Evolutionary conservation across 2,329 filamentous ascomycete species (phyloP), one percentile per base, ranked within the genome.

Genomic region (Tympanopsis confertula): DNA sequence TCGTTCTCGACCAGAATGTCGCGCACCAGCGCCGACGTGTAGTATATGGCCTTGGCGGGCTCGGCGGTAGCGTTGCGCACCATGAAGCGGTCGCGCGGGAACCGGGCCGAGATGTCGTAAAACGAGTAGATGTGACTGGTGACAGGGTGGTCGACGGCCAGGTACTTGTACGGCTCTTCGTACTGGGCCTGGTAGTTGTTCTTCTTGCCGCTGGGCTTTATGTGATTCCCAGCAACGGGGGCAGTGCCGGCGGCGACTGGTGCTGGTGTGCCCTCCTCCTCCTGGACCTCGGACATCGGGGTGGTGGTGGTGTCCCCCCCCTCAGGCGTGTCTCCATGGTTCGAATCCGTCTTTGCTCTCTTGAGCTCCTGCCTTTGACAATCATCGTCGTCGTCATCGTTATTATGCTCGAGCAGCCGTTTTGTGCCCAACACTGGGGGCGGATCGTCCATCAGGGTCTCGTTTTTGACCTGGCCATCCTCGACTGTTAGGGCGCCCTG

Each of bases 121-220:
- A 96, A 96, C 2, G 73, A 58, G 50, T 79, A 82, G 52, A 98
- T 89, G 39, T 71, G 69, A 43, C 77, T 57, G 38, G 96, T 79
- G 42, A 91, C 84, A 2, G 77, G 65, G 55, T 95, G 85, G 19
- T 81, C 71, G 0, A 76, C 60, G 7, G 78, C 61, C 29, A 98
- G 72, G 54, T 86, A 98, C 55, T 94, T 95, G 71, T 94, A 98
- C 3, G 88, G 85, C 57, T 98, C 91, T 57, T 96, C 91, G 46
- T 78, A 70, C 13, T 73, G 74, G 36, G 22, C 22, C 22, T 26
- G 56, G 36, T 57, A 55, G 48, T 54, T 59, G 47, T 68, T 68
- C 47, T 61, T 61, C 43, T 46, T 57, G 54, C 54, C 60, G 54
- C 50, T 58, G 42, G 58, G 56, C 44, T 60, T 61, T 41, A 45